phyloP scores from a whole-genome alignment of 2,329 filamentous ascomycete species.

The Atkinsonella hypoxylon region DNA sequence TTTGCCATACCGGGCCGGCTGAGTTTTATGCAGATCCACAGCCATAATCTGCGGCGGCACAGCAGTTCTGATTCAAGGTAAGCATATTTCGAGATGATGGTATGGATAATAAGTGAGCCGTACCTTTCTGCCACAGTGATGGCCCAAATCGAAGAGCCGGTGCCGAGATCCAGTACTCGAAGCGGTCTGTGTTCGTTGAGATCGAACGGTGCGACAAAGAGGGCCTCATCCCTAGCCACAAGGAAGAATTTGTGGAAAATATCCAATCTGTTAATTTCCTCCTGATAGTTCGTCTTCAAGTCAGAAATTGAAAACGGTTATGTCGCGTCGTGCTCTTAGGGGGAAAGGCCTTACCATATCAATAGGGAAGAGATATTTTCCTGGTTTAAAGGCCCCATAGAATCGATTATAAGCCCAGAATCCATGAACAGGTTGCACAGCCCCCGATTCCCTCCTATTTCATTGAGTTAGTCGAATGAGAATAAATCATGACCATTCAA shows the following conservation, averaged over 20 bases:
- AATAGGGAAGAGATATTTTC: conserved; percentile 65
- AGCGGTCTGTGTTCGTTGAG: conserved; percentile 11
- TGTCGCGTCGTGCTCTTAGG: not conserved
- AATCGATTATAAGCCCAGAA: conserved; percentile 52
- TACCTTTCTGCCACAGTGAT: conserved; percentile 68
- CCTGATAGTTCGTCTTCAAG: conserved; percentile 25
- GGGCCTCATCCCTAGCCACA: conserved; percentile 42
- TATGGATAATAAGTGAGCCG: not conserved
- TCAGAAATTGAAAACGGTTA: not conserved
- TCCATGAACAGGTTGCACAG: conserved; percentile 10
- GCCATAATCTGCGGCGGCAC: conserved; percentile 18
- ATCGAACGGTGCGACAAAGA: conserved; percentile 10
- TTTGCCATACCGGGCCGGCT: conserved; percentile 24
- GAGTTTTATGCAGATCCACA: conserved; percentile 28
- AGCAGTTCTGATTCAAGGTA: not conserved
- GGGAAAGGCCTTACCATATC: conserved; percentile 48
- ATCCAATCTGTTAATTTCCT: conserved; percentile 67
- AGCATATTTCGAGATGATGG: not conserved
- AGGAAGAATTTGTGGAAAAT: conserved; percentile 70
- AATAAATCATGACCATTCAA: not conserved
- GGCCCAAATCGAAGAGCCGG: conserved; percentile 84
- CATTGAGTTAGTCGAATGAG: not conserved
- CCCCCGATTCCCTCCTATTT: not conserved
- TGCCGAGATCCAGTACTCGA: conserved; percentile 57
- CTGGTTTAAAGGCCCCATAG: conserved; percentile 56